These are phyloP conservation scores for Grammothele lineata DNA, from an alignment of 768 basidiomycete genomes.

Conservation along the genomic window DNA sequence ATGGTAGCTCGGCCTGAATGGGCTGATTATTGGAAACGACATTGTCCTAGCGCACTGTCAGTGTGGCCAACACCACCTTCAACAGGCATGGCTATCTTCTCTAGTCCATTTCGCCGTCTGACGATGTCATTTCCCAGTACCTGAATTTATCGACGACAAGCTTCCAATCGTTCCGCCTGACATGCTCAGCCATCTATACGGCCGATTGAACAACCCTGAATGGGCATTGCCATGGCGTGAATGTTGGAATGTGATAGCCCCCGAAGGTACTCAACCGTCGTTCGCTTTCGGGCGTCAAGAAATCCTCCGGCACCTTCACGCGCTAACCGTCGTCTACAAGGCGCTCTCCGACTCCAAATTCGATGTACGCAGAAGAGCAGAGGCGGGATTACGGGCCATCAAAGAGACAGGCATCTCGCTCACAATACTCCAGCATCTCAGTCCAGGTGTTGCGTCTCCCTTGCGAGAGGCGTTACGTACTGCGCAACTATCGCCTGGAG, in stretches of 20 bases:
- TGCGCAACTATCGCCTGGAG: constrained; percentile 75
- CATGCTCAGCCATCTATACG: constrained; percentile 59
- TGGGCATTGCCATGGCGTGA: constrained; percentile 53
- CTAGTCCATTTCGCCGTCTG: too few species aligned
- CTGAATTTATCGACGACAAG: constrained; percentile 57
- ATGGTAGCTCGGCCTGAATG: constrained; percentile 72
- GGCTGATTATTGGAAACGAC: constrained; percentile 89
- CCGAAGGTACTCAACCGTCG: constrained; percentile 46
- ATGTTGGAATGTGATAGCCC: constrained; percentile 38
- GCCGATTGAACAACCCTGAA: constrained; percentile 56
- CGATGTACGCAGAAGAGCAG: constrained; percentile 60
- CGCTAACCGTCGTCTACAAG: constrained; percentile 54
- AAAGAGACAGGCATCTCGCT: constrained; percentile 43
- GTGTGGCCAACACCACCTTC: constrained; percentile 49
- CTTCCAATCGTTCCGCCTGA: constrained; percentile 79
- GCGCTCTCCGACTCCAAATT: constrained; percentile 51
- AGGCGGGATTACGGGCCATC: constrained; percentile 56
- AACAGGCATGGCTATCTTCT: too few species aligned
- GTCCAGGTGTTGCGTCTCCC: constrained; percentile 71
- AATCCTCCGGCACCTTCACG: constrained; percentile 49
- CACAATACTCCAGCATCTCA: constrained; percentile 51
- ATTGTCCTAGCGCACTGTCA: constrained; percentile 60
- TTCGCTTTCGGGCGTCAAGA: constrained; percentile 61
- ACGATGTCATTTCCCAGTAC: too few species aligned
- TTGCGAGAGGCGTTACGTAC: constrained; percentile 81